Base-by-base conservation (phyloP, 768 basidiomycete species). In the Xerocomellus dryophilus region DNA sequence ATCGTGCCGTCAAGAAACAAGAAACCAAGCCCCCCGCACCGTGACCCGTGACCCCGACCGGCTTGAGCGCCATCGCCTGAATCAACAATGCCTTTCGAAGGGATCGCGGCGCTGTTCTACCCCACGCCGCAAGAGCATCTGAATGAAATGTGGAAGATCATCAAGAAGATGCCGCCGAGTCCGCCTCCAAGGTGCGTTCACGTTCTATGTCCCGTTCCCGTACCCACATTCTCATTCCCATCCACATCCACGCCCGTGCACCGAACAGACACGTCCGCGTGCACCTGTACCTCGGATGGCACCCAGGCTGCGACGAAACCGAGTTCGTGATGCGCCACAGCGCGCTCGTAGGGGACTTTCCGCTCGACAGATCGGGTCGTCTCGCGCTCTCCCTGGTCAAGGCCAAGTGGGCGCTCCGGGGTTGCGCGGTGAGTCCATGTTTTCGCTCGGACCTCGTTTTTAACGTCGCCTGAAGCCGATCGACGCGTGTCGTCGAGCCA, bases 201-300 rank as follows among this genome's bases (percentile, higher is more conserved):
- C 31, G 31, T 12, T 23, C 18, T 25, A 34, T 4, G 25, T 6
- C 4, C 25, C 25, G 25, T 18, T 14, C 11, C 14, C 20, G 7
- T 25, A 17, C n/a, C 31, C 25, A 23, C 15, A 31, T 23, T 23
- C n/a, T n/a, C n/a, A n/a, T n/a, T n/a, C n/a, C n/a, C n/a, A n/a
- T n/a, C n/a, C n/a, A n/a, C n/a, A n/a, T n/a, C n/a, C n/a, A n/a
- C n/a, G n/a, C 23, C 5, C 25, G 25, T 25, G 35, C 23, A 34
- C 5, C 29, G n/a, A 39, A 32, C 39, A 57, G 56, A 52, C 68
- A 71, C 40, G 61, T 70, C 46, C 69, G 69, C 32, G 70, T 70
- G 6, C 69, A 70, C 20, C 47, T 70, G n/a, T 70, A 66, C 36
- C 43, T 64, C 20, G 68, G 59, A 5, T 70, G 70, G 70, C 27